Evolutionary conservation across 495 filamentous ascomycete species (phyloP).

Genomic region (Penicillium samsonianum): DNA sequence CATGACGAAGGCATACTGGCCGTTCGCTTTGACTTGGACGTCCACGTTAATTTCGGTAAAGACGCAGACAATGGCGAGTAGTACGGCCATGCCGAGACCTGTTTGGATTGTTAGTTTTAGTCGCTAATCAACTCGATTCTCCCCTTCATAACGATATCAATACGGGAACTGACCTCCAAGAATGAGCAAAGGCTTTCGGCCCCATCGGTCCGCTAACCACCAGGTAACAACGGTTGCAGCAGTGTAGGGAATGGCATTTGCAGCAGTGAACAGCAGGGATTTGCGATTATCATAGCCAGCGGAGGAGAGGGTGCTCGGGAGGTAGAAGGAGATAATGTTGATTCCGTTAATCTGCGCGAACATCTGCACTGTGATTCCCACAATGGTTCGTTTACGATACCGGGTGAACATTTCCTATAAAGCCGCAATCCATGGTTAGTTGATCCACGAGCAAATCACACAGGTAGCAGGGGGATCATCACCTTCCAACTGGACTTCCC

Average conservation of each 20-base stretch:
- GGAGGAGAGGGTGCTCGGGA: constrained; percentile 30
- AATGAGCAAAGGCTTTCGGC: constrained; percentile 42
- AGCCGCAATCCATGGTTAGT: background rate
- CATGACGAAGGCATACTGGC: constrained; percentile 44
- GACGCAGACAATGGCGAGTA: constrained; percentile 30
- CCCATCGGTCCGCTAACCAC: constrained; percentile 39
- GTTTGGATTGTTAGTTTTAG: background rate
- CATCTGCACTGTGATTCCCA: constrained; percentile 37
- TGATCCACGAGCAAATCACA: background rate
- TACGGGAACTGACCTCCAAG: constrained; percentile 22
- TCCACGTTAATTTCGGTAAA: constrained; percentile 26
- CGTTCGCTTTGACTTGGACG: constrained; percentile 25
- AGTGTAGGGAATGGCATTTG: constrained; percentile 34
- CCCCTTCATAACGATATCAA: background rate
- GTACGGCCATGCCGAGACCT: constrained; percentile 28
- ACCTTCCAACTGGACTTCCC: constrained; percentile 32
- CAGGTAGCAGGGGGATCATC: background rate
- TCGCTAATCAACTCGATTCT: background rate
- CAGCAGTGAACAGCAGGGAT: constrained; percentile 29
- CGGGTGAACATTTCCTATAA: constrained; percentile 35
- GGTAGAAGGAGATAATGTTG: constrained; percentile 40
- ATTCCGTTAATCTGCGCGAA: constrained; percentile 39
- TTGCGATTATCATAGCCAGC: constrained; percentile 33
- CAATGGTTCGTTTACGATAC: constrained; percentile 34
- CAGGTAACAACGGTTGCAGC: constrained; percentile 33